Evolutionary conservation across 2,329 filamentous ascomycete genomes (phyloP), one percentile per base, ranked within the genome.

Genomic region (Fragosphaeria purpurea): DNA sequence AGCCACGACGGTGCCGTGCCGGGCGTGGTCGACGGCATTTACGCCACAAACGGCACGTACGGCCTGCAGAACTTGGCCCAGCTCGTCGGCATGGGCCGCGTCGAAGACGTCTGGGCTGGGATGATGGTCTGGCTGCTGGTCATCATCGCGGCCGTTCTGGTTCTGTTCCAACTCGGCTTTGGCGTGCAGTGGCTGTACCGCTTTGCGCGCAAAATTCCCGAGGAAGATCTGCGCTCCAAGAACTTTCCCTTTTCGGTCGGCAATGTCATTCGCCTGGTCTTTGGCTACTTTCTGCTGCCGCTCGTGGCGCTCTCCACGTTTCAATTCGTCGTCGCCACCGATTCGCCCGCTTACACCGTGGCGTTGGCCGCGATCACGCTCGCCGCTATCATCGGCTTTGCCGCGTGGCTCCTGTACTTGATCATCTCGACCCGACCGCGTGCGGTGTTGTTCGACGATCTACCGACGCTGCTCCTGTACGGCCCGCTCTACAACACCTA

Each of bases 401-500:
- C 85, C 2, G 73, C 73, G 33, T 95, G 89, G 83, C 79, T 95
- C 32, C 79, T 95, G 45, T 81, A 80, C 61, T 74, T 95, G 47
- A 91, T 97, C 59, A 81, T 85, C 51, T 80, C 75, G 31, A 93
- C 88, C 1, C 83, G 86, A 56, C 90, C 90, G 6, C 83, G 89
- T 54, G 86, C 88, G 2, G 85, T 88, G 57, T 75, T 98, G 8
- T 98, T 96, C 64, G 93, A 98, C 66, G 89, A 97, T 61, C 74
- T 98, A 46, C 82, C 88, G 6, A 96, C 88, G 0, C 82, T 97
- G 7, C 74, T 98, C 3, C 76, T 88, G 1, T 97, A 95, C 60
- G 93, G 93, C 0, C 88, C 93, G 5, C 73, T 98, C 7, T 98
- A 98, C 68, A 98, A 98, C 68, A 98, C 93, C 0, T 97, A 95